Percentiles rank a stretch among this genome's conserved stretches.
phyloP scores from a whole-genome alignment of 2,329 filamentous ascomycete species.

The Claviceps monticola region DNA sequence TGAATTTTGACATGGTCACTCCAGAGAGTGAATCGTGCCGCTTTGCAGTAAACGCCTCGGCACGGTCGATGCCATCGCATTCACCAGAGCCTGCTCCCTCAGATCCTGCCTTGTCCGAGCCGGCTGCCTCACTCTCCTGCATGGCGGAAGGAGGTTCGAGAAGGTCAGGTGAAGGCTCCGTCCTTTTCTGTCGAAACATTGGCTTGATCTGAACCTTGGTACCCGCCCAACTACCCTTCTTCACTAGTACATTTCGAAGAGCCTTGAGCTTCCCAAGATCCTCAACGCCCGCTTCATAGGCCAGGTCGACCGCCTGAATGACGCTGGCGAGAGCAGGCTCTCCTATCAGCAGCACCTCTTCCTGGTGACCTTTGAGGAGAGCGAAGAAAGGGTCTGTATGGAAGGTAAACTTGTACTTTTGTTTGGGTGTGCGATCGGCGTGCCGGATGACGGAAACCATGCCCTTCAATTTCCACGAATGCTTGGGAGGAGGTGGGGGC shows the following conservation, averaged over 20 bases:
- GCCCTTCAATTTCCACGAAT: conserved; percentile 95
- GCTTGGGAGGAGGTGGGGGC: conserved; percentile 62
- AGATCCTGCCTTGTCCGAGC: conserved; percentile 8
- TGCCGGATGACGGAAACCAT: conserved; percentile 94
- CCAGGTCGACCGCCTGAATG: conserved; percentile 70
- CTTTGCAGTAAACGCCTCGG: conserved; percentile 27
- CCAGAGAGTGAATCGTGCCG: conserved; percentile 78
- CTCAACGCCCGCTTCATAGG: conserved; percentile 66
- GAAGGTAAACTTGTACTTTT: conserved; percentile 99
- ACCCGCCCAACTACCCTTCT: conserved; percentile 86
- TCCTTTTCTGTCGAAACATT: conserved; percentile 86
- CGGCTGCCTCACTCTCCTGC: conserved; percentile 16
- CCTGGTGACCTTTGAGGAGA: conserved; percentile 84
- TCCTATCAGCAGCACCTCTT: conserved; percentile 88
- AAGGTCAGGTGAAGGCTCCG: conserved; percentile 36
- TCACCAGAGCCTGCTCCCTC: conserved; percentile 7
- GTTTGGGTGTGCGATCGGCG: conserved; percentile 93
- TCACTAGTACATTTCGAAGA: conserved; percentile 73
- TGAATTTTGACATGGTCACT: conserved; percentile 84
- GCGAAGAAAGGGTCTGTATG: conserved; percentile 94
- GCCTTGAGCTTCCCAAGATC: conserved; percentile 76
- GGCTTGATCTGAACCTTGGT: conserved; percentile 99
- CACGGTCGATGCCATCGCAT: conserved; percentile 5
- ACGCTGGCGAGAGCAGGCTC: conserved; percentile 83
- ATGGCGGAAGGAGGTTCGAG: conserved; percentile 20